Percentiles rank a stretch among this genome's conserved stretches.
Evolutionary conservation across 225 moss, liverwort and hornwort species (phyloP).

Genomic region (Climacium dendroides): DNA sequence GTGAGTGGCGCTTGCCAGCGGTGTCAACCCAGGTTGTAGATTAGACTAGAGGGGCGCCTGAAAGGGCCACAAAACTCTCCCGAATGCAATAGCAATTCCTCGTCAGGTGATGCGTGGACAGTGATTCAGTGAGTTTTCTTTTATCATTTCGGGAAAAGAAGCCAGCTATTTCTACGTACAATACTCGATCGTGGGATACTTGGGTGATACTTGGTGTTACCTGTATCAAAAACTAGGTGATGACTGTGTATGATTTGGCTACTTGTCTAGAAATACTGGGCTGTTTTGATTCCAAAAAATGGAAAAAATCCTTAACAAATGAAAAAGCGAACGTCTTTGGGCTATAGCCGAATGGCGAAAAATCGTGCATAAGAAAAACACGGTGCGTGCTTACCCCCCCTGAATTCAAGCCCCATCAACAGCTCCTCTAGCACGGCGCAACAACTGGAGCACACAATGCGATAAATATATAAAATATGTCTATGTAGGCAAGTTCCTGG

Average conservation of each 20-base stretch:
- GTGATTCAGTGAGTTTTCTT: background rate
- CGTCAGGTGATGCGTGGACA: background rate
- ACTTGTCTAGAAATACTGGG: background rate
- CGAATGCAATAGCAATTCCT: background rate
- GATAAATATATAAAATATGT: background rate
- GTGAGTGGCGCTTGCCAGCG: background rate
- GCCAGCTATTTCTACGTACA: background rate
- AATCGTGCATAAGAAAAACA: background rate
- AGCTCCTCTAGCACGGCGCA: background rate
- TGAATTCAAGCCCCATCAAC: background rate
- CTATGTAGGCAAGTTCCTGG: background rate
- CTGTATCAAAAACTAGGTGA: background rate
- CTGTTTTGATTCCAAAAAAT: no score
- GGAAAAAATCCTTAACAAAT: background rate
- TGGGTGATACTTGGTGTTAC: background rate
- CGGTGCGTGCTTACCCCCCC: background rate
- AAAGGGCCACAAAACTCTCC: background rate
- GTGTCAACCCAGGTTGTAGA: background rate
- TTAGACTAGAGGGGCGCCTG: background rate
- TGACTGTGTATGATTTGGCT: background rate
- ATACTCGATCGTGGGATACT: background rate
- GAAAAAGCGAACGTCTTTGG: background rate
- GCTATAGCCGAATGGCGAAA: background rate
- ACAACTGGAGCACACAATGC: background rate
- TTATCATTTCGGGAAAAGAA: background rate